These are phyloP conservation scores for Kalaharituber pfeilii DNA, from an alignment of 2,329 filamentous ascomycete species.

Conservation along the genomic window DNA sequence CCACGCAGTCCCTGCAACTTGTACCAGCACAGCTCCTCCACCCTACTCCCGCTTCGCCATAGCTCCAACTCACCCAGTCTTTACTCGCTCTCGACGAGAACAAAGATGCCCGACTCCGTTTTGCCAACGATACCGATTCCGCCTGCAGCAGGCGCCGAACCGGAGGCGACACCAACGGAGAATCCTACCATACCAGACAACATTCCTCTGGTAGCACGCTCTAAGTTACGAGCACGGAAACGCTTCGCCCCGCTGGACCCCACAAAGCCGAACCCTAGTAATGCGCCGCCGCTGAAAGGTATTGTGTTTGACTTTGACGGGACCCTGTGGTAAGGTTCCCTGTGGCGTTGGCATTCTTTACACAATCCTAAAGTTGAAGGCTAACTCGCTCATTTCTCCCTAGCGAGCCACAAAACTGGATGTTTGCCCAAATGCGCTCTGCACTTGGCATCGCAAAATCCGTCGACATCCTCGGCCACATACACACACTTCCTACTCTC, in stretches of 20 bases:
- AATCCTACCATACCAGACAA: not conserved
- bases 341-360: too few species aligned
- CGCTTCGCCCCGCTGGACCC: conserved; percentile 41
- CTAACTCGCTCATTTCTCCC: conserved; percentile 13
- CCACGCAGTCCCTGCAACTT: too few species aligned
- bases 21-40: too few species aligned
- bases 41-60: too few species aligned
- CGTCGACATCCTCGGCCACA: conserved; percentile 75
- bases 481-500: conserved; percentile 50
- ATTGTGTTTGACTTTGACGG: conserved; percentile 88
- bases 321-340: conserved; percentile 38
- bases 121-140: too few species aligned
- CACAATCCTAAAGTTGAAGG: not conserved
- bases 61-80: too few species aligned
- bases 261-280: conserved; percentile 13
- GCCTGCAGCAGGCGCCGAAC: not conserved
- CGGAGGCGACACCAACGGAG: not conserved
- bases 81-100: too few species aligned
- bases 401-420: conserved; percentile 82
- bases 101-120: too few species aligned
- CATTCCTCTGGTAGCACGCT: not conserved
- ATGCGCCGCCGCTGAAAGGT: conserved; percentile 37
- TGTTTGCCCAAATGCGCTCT: conserved; percentile 75
- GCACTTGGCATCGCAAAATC: conserved; percentile 54
- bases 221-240: conserved; percentile 3